Conservation (phyloP, 768 basidiomycete species). For the Lactarius evosmus region DNA sequence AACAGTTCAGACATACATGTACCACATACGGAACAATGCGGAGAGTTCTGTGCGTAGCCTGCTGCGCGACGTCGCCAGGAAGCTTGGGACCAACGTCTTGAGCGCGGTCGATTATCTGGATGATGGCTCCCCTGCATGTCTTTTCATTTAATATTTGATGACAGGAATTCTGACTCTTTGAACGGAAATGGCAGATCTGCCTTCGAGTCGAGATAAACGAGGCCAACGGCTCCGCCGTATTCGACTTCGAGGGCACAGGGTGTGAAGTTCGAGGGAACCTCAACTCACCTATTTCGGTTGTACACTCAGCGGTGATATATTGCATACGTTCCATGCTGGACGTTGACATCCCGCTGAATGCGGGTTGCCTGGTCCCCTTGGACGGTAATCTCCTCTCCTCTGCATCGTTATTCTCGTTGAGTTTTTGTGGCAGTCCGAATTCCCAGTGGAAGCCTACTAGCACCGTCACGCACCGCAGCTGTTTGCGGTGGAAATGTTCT, state of each 20-base stretch:
- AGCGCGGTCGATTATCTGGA: conserved; percentile 81
- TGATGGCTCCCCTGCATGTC: conserved; percentile 75
- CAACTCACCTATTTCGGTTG: conserved; percentile 82
- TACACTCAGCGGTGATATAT: conserved; percentile 85
- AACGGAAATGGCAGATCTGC: conserved; percentile 49
- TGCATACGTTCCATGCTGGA: conserved; percentile 87
- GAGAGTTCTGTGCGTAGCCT: conserved; percentile 83
- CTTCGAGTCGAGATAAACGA: conserved; percentile 77
- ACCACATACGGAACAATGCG: conserved; percentile 84
- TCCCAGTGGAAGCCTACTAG: conserved; percentile 72
- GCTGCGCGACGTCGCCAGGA: conserved; percentile 68
- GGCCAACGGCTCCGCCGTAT: conserved; percentile 66
- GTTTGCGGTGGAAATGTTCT: conserved; percentile 93
- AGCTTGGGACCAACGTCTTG: conserved; percentile 61
- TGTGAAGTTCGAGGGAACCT: conserved; percentile 82
- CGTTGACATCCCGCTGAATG: conserved; percentile 87
- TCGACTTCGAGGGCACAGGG: conserved; percentile 85
- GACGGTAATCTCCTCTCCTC: conserved; percentile 49
- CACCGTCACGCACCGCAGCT: conserved; percentile 82
- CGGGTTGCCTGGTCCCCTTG: conserved; percentile 87
- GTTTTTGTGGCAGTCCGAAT: conserved; percentile 56
- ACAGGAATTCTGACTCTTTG: conserved; percentile 3
- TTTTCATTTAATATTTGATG: neutral
- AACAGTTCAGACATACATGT: conserved; percentile 93
- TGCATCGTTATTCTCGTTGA: conserved; percentile 18